A percentile compares a stretch with the other conserved stretches of the same genome.
Evolutionary conservation across 2,329 filamentous ascomycete genomes (phyloP).

Genomic region (Stachybotrys echinatus): DNA sequence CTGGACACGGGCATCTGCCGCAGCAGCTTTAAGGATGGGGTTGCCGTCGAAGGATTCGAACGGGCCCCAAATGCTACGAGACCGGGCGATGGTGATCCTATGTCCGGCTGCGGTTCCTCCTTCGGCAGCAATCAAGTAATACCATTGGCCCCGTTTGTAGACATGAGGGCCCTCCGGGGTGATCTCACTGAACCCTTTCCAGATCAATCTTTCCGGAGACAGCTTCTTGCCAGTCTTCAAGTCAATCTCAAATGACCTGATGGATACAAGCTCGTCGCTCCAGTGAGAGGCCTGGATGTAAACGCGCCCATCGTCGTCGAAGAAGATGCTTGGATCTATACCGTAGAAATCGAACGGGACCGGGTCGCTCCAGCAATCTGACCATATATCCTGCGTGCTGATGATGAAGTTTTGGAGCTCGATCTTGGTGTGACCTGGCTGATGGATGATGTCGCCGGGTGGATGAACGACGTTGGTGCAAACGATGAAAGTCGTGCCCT

Average conservation of each 20-base stretch:
- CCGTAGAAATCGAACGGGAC: conserved; percentile 31
- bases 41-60: not conserved
- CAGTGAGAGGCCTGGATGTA: conserved; percentile 19
- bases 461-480: conserved; percentile 14
- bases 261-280: conserved; percentile 7
- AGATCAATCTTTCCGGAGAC: conserved; percentile 11
- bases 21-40: not conserved
- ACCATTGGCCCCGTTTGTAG: not conserved
- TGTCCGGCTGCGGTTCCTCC: not conserved
- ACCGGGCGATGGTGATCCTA: not conserved
- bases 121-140: too few species aligned
- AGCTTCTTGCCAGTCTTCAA: conserved; percentile 12
- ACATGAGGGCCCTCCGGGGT: not conserved
- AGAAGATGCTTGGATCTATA: conserved; percentile 39
- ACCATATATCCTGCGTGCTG: conserved; percentile 14
- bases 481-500: conserved; percentile 18
- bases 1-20: not conserved
- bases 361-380: conserved; percentile 19
- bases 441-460: not conserved
- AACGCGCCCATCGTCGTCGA: conserved; percentile 24
- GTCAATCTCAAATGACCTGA: conserved; percentile 20
- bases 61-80: not conserved
- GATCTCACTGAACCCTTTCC: conserved; percentile 5
- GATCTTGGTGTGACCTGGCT: too few species aligned
- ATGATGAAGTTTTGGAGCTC: conserved; percentile 18